These are phyloP conservation scores for Carallia pectinifolia DNA, from an alignment of 345 rosid species.

Conservation along the genomic window DNA sequence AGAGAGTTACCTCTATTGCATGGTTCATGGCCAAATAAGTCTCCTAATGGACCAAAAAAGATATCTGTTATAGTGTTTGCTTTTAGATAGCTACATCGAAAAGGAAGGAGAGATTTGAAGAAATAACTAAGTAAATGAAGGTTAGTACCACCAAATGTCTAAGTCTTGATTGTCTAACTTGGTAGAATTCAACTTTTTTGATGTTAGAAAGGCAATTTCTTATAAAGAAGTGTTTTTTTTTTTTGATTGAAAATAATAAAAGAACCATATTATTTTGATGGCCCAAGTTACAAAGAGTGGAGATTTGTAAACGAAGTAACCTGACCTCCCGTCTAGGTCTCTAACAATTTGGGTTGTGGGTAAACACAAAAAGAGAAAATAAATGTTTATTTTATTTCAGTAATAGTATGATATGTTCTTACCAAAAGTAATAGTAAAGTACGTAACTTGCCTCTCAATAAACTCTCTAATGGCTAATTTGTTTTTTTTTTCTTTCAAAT, in stretches of 20 bases:
- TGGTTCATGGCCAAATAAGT: too few relatives aligned
- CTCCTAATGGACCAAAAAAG: too few relatives aligned
- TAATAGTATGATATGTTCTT: too few relatives aligned
- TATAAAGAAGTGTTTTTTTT: conserved; percentile 12
- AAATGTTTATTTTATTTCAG: too few relatives aligned
- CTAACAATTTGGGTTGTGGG: too few relatives aligned
- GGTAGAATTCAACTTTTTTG: conserved; percentile 21
- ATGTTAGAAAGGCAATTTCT: conserved; percentile 9
- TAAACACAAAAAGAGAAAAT: too few relatives aligned
- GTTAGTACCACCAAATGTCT: conserved; percentile 3
- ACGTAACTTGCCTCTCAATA: too few relatives aligned
- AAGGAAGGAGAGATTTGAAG: conserved; percentile 11
- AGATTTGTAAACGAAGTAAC: not conserved
- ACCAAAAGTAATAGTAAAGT: too few relatives aligned
- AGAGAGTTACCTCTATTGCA: too few relatives aligned
- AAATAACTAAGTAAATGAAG: not conserved
- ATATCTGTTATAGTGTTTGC: conserved; percentile 5
- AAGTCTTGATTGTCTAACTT: conserved; percentile 10
- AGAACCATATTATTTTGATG: not conserved
- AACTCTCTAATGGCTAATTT: too few relatives aligned
- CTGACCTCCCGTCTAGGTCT: too few relatives aligned
- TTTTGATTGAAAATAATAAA: not conserved
- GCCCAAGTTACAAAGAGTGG: not conserved
- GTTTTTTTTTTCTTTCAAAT: too few relatives aligned
- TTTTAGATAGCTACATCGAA: not conserved